A percentile compares a stretch with the other conserved stretches of the same genome.
Evolutionary conservation across 495 filamentous ascomycete genomes (phyloP).

Genomic region (Neurospora sp.): DNA sequence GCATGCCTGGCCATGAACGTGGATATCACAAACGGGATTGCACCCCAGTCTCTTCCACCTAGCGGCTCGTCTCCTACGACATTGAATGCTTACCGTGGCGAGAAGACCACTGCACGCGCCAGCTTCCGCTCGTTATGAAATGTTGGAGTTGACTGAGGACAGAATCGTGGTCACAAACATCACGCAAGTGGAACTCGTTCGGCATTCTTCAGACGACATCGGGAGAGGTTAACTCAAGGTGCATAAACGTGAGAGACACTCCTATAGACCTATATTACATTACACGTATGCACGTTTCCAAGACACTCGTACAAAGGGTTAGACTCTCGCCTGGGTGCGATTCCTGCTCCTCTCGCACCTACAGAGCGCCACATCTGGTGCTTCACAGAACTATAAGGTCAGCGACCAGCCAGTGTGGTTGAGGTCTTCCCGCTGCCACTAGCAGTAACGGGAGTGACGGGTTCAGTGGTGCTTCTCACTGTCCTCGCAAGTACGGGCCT

Average conservation of each 20-base stretch:
- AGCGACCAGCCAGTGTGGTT: not conserved
- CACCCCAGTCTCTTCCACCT: not conserved
- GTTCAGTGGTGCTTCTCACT: not conserved
- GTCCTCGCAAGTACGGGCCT: slow-evolving; percentile 1
- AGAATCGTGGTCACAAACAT: not conserved
- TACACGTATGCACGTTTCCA: not conserved
- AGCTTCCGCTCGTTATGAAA: not conserved
- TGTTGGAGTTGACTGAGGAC: not conserved
- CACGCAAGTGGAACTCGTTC: not conserved
- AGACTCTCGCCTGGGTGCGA: not conserved
- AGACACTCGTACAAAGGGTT: not conserved
- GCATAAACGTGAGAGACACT: not conserved
- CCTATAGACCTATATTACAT: not conserved
- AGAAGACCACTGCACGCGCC: not conserved
- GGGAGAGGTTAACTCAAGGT: too few species aligned
- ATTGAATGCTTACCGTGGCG: not conserved
- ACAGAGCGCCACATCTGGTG: not conserved
- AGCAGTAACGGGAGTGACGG: not conserved
- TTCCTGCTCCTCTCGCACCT: not conserved
- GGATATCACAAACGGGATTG: not conserved
- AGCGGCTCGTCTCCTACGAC: not conserved
- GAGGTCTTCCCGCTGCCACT: not conserved
- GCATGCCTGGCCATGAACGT: too few species aligned
- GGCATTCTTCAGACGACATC: too few species aligned
- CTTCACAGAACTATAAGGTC: not conserved